A percentile compares a stretch with the other conserved stretches of the same genome.
These are phyloP conservation scores for Acrocalymma vagum DNA, from an alignment of 2,329 filamentous ascomycete genomes.

Conservation along the genomic window DNA sequence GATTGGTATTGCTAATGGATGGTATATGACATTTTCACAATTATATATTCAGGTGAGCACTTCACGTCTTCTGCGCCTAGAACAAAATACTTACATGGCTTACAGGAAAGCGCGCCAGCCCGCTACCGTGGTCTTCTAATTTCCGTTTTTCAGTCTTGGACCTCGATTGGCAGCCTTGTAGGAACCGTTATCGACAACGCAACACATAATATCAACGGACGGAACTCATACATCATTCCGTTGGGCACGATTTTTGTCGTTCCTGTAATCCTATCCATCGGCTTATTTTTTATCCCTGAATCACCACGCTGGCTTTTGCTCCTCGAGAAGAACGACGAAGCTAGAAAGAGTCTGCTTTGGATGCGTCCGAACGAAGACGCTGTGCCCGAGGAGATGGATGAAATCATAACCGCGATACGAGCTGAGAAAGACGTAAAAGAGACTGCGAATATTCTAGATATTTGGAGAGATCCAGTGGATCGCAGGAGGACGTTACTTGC, in stretches of 20 bases:
- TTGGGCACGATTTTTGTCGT: conserved; percentile 64
- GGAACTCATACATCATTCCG: conserved; percentile 54
- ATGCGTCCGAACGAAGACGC: conserved; percentile 31
- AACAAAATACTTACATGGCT: neutral
- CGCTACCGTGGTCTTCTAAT: conserved; percentile 61
- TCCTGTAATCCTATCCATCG: conserved; percentile 56
- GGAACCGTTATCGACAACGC: conserved; percentile 63
- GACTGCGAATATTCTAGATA: conserved; percentile 59
- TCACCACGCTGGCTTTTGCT: conserved; percentile 56
- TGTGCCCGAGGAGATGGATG: conserved; percentile 30
- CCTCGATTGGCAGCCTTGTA: conserved; percentile 52
- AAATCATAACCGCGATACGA: conserved; percentile 37
- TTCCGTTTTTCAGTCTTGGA: conserved; percentile 59
- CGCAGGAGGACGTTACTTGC: conserved; percentile 60
- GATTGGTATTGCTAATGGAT: conserved; percentile 61
- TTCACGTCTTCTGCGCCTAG: too few species aligned
- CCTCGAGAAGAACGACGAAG: conserved; percentile 26
- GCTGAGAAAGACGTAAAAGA: conserved; percentile 55
- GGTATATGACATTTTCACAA: conserved; percentile 65
- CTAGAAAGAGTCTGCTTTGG: conserved; percentile 32
- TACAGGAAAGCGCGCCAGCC: conserved; percentile 56
- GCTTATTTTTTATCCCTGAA: conserved; percentile 43
- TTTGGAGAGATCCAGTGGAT: conserved; percentile 62
- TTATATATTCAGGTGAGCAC: conserved; percentile 56
- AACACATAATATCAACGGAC: conserved; percentile 31